A percentile compares a stretch with the other conserved stretches of the same genome.
These are phyloP conservation scores for Aureobasidium sp. DNA, from an alignment of 2,329 filamentous ascomycete species.

Conservation along the genomic window DNA sequence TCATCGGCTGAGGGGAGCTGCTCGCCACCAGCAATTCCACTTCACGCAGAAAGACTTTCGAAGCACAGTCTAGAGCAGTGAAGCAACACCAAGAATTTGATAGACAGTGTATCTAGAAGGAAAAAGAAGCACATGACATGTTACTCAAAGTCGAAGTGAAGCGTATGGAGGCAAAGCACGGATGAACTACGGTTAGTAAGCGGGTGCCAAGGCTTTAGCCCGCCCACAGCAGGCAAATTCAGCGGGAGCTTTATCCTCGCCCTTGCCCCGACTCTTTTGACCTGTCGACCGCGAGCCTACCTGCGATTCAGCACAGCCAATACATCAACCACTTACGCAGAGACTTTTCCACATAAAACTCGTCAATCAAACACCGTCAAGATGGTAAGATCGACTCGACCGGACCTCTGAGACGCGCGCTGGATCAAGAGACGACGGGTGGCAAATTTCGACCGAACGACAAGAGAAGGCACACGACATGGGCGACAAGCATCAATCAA, in stretches of 20 bases:
- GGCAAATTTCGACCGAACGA: not conserved
- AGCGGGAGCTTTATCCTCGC: conserved; percentile 15
- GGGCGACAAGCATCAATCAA: conserved; percentile 7
- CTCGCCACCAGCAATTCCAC: not conserved
- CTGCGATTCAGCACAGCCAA: conserved; percentile 14
- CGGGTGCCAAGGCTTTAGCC: conserved; percentile 12
- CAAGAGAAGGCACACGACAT: conserved; percentile 12
- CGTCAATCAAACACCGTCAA: conserved; percentile 13
- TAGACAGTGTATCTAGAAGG: not conserved
- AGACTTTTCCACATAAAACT: conserved; percentile 10
- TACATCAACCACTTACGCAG: conserved; percentile 11
- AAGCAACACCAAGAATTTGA: not conserved
- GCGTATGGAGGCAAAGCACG: not conserved
- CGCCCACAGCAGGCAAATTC: conserved; percentile 15
- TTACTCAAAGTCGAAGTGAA: not conserved
- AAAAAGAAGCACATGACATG: conserved; percentile 9
- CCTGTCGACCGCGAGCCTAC: conserved; percentile 16
- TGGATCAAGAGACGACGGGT: conserved; percentile 6
- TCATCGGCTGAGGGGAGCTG: not conserved
- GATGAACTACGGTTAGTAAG: conserved; percentile 6
- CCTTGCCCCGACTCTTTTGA: conserved; percentile 12
- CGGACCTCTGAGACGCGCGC: conserved; percentile 4
- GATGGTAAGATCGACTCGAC: conserved; percentile 8
- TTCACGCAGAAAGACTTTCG: not conserved
- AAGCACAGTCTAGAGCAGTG: not conserved